Conservation (phyloP, 2,329 filamentous ascomycete species). For the Colletotrichum simmondsii region DNA sequence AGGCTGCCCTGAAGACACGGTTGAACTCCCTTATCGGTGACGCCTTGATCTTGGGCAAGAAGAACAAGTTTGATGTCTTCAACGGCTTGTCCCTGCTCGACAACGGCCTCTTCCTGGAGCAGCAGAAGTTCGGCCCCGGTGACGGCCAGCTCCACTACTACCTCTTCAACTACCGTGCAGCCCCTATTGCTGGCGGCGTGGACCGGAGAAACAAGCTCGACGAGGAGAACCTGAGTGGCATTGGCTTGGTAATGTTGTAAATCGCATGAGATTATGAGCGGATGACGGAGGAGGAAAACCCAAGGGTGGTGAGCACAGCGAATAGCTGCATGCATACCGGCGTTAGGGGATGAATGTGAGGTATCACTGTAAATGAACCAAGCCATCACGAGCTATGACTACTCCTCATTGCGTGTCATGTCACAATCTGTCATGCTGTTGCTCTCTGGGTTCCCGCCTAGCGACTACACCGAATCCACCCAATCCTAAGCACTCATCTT, state of each 20-base stretch:
- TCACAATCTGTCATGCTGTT: neutral
- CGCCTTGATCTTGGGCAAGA: conserved; percentile 88
- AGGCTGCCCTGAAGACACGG: conserved; percentile 75
- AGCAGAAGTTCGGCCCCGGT: conserved; percentile 94
- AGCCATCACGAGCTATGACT: conserved; percentile 7
- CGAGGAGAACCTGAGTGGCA: conserved; percentile 81
- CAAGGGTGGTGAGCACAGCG: neutral
- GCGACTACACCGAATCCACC: neutral
- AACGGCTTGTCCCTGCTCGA: conserved; percentile 95
- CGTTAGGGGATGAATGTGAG: conserved; percentile 12
- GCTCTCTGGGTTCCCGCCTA: neutral
- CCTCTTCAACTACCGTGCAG: conserved; percentile 94
- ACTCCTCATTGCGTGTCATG: neutral
- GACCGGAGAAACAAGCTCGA: conserved; percentile 83
- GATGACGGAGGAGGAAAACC: neutral
- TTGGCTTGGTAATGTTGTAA: conserved; percentile 85
- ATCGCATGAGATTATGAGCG: conserved; percentile 23
- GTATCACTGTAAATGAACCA: conserved; percentile 29
- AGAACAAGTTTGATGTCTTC: conserved; percentile 90
- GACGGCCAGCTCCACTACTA: conserved; percentile 98
- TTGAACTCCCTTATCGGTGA: conserved; percentile 86
- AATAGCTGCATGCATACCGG: conserved; percentile 17
- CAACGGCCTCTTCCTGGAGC: conserved; percentile 90
- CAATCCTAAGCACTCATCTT: conserved; percentile 45
- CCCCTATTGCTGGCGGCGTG: conserved; percentile 86